Percentiles rank a stretch among this genome's conserved stretches.
Evolutionary conservation across 1,284 basidiomycete species (phyloP).

Genomic region (Wolfiporia cocos): DNA sequence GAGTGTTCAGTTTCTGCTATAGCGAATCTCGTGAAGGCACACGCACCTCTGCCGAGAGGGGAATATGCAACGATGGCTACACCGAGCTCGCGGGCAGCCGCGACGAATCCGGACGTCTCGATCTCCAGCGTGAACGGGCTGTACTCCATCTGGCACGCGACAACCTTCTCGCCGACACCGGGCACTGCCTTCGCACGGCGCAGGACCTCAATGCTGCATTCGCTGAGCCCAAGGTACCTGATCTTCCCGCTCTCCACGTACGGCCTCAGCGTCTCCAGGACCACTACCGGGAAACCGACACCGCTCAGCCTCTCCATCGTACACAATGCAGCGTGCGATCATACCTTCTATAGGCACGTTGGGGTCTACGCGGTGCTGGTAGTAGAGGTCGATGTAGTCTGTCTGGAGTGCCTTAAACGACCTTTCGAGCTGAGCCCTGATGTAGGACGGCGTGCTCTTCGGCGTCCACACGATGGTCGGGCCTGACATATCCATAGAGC

Average conservation of each 20-base stretch:
- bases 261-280: neutral
- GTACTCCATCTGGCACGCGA: conserved; percentile 1
- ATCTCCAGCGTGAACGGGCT: neutral
- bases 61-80: neutral
- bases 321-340: neutral
- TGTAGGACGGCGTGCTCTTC: too few species aligned
- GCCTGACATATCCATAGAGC: neutral
- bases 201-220: conserved; percentile 1
- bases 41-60: neutral
- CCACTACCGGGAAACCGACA: neutral
- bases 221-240: neutral
- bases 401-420: conserved; percentile 19
- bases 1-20: neutral
- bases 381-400: conserved; percentile 25
- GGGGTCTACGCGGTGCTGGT: conserved; percentile 24
- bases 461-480: neutral
- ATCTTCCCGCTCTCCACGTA: conserved; percentile 2
- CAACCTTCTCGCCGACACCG: neutral
- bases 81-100: neutral
- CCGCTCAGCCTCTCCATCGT: neutral
- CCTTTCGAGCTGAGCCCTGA: conserved; percentile 15
- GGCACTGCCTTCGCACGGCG: conserved; percentile 1
- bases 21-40: neutral
- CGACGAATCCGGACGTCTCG: neutral
- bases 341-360: conserved; percentile 14